These are phyloP conservation scores for Nemania serpens DNA, from an alignment of 2,329 filamentous ascomycete species.

Conservation along the genomic window DNA sequence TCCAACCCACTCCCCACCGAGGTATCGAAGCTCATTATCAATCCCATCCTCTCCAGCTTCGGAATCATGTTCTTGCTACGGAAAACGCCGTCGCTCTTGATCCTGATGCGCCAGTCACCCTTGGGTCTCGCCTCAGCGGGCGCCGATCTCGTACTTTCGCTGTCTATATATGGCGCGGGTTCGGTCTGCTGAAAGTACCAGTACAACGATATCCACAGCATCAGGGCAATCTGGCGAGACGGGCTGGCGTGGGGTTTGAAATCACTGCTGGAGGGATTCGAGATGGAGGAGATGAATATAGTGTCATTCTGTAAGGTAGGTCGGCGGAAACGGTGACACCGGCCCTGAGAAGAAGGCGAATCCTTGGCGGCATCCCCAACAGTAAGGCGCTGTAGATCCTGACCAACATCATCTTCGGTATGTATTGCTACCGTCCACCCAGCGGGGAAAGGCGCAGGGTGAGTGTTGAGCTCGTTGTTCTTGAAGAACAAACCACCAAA, in stretches of 20 bases:
- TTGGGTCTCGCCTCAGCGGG: conserved; percentile 72
- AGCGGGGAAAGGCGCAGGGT: conserved; percentile 74
- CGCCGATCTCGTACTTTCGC: conserved; percentile 66
- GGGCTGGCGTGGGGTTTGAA: conserved; percentile 81
- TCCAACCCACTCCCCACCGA: conserved; percentile 70
- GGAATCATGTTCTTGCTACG: conserved; percentile 81
- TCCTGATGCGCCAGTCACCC: conserved; percentile 84
- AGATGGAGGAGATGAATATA: conserved; percentile 90
- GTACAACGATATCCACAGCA: conserved; percentile 91
- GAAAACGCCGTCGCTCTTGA: conserved; percentile 87
- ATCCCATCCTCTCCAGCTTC: conserved; percentile 91
- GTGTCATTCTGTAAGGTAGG: conserved; percentile 81
- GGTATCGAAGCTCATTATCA: conserved; percentile 77
- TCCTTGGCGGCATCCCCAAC: conserved; percentile 39
- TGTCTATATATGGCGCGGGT: conserved; percentile 68
- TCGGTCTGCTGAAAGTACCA: conserved; percentile 96
- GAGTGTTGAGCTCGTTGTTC: conserved; percentile 71
- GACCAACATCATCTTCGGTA: conserved; percentile 57
- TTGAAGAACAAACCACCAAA: conserved; percentile 95
- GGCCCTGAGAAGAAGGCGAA: conserved; percentile 39
- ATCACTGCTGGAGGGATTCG: conserved; percentile 77
- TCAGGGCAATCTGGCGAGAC: conserved; percentile 91
- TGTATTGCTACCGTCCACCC: conserved; percentile 91
- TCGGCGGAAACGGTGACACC: conserved; percentile 67
- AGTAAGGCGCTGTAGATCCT: conserved; percentile 38